Evolutionary conservation across 2,329 filamentous ascomycete genomes (phyloP), one percentile per base, ranked within the genome.

Genomic region (Beauveria sp.): DNA sequence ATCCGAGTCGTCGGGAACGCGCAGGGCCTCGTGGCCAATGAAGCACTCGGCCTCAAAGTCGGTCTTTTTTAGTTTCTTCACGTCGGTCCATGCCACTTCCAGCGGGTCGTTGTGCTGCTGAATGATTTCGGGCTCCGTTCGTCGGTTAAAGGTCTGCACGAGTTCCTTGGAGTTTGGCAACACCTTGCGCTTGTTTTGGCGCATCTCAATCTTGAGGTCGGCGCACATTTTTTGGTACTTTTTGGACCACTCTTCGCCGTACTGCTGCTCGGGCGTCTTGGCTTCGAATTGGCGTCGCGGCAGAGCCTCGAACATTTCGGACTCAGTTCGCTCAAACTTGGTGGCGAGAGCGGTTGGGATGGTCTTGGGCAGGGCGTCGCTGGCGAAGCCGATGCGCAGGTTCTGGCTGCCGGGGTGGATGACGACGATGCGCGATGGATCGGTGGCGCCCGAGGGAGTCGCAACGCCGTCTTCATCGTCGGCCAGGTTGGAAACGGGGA

Each of bases 401-500:
- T 98, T 98, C 74, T 98, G 93, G 71, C 93, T 98, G 34, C 95
- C 95, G 2, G 93, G 87, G 71, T 99, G 95, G 68, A 99, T 91
- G 63, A 98, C 89, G 70, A 99, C 93, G 63, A 96, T 89, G 73
- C 93, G 96, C 10, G 92, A 93, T 6, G 92, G 89, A 66, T 91
- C 87, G 55, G 86, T 79, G 49, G 85, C 85, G 68, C 86, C 83
- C 16, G 79, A 78, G 14, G 80, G 77, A 9, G 82, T 78, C 50
- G 82, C 79, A 61, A 81, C 80, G 54, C 77, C 79, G 66, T 79
- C 79, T n/a, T 85, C 82, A 52, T 82, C 85, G 26, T 83, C 80
- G 22, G 74, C 77, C 71, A 88, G 81, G 18, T 86, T 85, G 50
- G 83, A 79, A 65, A 85, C 77, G 6, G 83, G 79, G 5, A 86